These are phyloP conservation scores for Termitomyces eurrhizus DNA, from an alignment of 768 basidiomycete species.

Conservation along the genomic window DNA sequence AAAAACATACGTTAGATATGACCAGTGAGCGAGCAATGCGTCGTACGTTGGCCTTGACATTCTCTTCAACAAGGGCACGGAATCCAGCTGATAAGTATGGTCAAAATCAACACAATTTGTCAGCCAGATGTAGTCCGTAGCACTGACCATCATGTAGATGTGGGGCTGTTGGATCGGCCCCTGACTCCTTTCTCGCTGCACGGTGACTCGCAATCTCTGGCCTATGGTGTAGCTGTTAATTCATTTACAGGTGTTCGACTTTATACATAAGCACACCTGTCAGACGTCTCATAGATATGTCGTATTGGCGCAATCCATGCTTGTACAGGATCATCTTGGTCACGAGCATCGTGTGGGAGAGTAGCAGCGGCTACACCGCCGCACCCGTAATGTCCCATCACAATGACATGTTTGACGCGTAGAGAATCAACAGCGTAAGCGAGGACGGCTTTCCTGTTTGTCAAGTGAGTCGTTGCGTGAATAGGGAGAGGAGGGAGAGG, in stretches of 20 bases:
- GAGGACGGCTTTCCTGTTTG: conserved; percentile 28
- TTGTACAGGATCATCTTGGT: conserved; percentile 28
- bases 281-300: conserved; percentile 30
- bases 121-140: neutral
- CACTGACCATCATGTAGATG: conserved; percentile 24
- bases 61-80: conserved; percentile 42
- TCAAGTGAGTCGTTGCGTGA: neutral
- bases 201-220: conserved; percentile 33
- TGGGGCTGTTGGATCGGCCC: conserved; percentile 24
- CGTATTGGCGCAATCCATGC: conserved; percentile 39
- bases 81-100: conserved; percentile 27
- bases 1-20: conserved; percentile 17
- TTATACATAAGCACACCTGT: conserved; percentile 21
- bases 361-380: conserved; percentile 36
- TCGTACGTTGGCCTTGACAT: conserved; percentile 29
- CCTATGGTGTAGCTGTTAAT: conserved; percentile 11
- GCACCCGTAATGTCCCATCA: conserved; percentile 43
- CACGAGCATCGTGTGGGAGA: neutral
- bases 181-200: conserved; percentile 13
- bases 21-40: conserved; percentile 17
- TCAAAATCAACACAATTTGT: neutral
- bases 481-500: neutral
- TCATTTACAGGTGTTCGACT: neutral
- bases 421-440: conserved; percentile 34
- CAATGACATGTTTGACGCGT: conserved; percentile 35